phyloP scores from a whole-genome alignment of 129 eudicot genomes.

The Rutidosis leptorrhynchoides region DNA sequence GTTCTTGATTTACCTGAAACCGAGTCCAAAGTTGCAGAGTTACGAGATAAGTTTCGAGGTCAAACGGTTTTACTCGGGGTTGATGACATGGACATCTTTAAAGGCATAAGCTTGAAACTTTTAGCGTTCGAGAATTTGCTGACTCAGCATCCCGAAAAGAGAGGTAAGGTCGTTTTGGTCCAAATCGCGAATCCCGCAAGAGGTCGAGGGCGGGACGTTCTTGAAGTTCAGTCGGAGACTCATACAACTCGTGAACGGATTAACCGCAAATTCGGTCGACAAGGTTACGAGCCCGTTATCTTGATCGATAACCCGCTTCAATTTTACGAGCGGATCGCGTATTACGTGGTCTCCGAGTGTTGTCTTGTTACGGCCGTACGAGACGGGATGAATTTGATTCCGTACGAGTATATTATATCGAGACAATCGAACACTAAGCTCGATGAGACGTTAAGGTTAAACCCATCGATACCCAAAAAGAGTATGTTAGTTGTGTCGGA shows the following conservation, averaged over 20 bases:
- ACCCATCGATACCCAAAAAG: constrained; percentile 58
- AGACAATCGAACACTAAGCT: constrained; percentile 75
- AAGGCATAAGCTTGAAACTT: constrained; percentile 85
- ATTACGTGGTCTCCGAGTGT: constrained; percentile 81
- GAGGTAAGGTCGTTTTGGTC: constrained; percentile 76
- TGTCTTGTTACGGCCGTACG: constrained; percentile 93
- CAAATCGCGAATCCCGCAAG: constrained; percentile 92
- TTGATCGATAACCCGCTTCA: constrained; percentile 70
- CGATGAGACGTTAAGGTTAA: constrained; percentile 49
- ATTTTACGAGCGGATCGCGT: constrained; percentile 78
- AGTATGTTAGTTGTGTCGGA: constrained; percentile 94
- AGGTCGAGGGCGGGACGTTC: constrained; percentile 84
- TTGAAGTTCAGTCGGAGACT: constrained; percentile 78
- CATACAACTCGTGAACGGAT: constrained; percentile 60
- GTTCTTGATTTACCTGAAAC: constrained; percentile 77
- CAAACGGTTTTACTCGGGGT: constrained; percentile 83
- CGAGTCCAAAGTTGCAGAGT: constrained; percentile 57
- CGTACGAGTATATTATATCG: constrained; percentile 73
- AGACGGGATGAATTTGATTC: constrained; percentile 87
- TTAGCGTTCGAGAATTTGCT: constrained; percentile 81
- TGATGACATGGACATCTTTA: constrained; percentile 92
- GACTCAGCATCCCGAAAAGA: constrained; percentile 71
- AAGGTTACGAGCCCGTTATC: constrained; percentile 71
- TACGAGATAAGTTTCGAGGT: constrained; percentile 50
- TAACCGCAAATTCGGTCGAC: constrained; percentile 47